Conservation (phyloP, 495 filamentous ascomycete species). For the Zalerion maritima region DNA sequence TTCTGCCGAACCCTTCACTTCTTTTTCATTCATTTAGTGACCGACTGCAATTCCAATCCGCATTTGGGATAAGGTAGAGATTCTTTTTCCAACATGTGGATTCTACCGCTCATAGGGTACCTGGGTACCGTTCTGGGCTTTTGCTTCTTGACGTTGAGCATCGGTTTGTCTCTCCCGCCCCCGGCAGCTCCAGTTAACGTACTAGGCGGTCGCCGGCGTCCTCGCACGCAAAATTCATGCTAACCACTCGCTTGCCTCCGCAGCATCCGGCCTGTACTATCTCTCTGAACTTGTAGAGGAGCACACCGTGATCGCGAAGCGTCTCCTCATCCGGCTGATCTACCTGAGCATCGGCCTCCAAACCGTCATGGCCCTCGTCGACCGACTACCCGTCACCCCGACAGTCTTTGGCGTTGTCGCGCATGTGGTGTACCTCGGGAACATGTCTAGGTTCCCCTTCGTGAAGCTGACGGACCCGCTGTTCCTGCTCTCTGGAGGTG, state of each 20-base stretch:
- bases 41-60: too few species aligned
- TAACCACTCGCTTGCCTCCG: constrained; percentile 1
- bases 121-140: constrained; percentile 79
- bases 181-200: not conserved
- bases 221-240: too few species aligned
- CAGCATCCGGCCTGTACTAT: constrained; percentile 94
- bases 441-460: constrained; percentile 72
- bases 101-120: constrained; percentile 80
- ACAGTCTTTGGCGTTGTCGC: constrained; percentile 63
- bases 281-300: constrained; percentile 96
- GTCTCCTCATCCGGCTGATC: constrained; percentile 68
- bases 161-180: constrained; percentile 42
- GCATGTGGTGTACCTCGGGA: constrained; percentile 79
- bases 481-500: constrained; percentile 74
- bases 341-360: constrained; percentile 69
- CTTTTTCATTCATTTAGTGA: too few species aligned
- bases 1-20: too few species aligned
- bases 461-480: constrained; percentile 82
- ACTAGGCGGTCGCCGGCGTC: not conserved
- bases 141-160: constrained; percentile 80
- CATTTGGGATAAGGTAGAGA: too few species aligned
- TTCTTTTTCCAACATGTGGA: constrained; percentile 86
- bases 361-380: constrained; percentile 58
- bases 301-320: constrained; percentile 83
- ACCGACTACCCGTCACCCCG: constrained; percentile 66